Percentiles rank a stretch among this genome's conserved stretches.
phyloP scores from a whole-genome alignment of 208 protist genomes.

The Acanthamoeba sp. region DNA sequence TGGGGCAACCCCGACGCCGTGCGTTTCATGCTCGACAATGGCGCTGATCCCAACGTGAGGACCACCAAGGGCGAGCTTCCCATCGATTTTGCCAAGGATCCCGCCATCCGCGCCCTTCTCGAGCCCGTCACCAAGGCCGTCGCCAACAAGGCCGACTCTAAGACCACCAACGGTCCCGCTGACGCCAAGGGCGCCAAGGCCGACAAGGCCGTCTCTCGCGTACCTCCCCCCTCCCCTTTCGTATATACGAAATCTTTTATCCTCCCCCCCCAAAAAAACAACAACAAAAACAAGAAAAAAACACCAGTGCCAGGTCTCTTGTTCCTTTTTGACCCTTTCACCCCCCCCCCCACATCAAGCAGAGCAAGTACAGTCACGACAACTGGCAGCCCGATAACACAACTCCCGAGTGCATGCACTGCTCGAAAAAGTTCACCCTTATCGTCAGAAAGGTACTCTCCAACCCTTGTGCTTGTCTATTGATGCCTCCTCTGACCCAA shows the following conservation, averaged over 20 bases:
- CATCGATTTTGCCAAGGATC: constrained; percentile 74
- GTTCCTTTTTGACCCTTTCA: background rate
- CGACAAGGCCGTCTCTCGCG: constrained; percentile 4
- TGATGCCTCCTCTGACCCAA: too few relatives aligned
- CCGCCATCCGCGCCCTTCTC: constrained; percentile 33
- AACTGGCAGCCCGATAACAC: constrained; percentile 72
- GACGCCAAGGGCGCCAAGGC: background rate
- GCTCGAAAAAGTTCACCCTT: constrained; percentile 58
- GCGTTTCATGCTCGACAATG: constrained; percentile 55
- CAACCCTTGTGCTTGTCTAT: background rate
- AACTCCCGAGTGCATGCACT: constrained; percentile 57
- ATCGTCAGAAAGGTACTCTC: constrained; percentile 61
- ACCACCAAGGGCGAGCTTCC: constrained; percentile 70
- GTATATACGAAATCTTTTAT: too few relatives aligned
- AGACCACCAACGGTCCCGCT: background rate
- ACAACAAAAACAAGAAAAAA: too few relatives aligned
- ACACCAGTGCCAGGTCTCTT: too few relatives aligned
- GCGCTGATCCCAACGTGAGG: constrained; percentile 68
- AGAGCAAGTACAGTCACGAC: constrained; percentile 61
- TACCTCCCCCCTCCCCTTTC: background rate
- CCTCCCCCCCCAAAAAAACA: background rate
- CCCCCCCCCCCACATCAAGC: too few relatives aligned
- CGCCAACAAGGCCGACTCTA: constrained; percentile 4
- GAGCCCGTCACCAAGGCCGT: constrained; percentile 65
- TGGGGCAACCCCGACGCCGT: constrained; percentile 68